phyloP scores from a whole-genome alignment of 2,329 filamentous ascomycete genomes.

The Cyanodermella asteris region DNA sequence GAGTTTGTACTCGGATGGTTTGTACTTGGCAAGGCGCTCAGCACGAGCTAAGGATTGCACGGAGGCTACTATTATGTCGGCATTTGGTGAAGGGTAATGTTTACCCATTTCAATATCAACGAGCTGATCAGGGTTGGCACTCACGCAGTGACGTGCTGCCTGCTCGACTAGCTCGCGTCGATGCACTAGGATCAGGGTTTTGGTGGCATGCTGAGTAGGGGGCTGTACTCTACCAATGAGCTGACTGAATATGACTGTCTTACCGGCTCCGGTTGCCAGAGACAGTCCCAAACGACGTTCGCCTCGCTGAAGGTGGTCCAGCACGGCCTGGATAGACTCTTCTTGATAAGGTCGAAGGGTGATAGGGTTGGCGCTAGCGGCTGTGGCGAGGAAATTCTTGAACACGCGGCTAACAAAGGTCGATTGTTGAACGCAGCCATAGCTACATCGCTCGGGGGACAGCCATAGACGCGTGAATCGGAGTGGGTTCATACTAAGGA shows the following conservation, averaged over 20 bases:
- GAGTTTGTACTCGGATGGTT: conserved; percentile 62
- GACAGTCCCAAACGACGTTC: conserved; percentile 68
- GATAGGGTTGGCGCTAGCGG: conserved; percentile 22
- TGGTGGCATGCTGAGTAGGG: conserved; percentile 34
- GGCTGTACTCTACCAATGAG: conserved; percentile 57
- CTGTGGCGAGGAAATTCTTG: conserved; percentile 6
- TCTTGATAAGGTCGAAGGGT: conserved; percentile 67
- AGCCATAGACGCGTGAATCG: no score
- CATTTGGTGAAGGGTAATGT: conserved; percentile 50
- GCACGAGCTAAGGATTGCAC: conserved; percentile 63
- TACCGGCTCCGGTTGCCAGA: conserved; percentile 69
- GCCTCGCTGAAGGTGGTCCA: conserved; percentile 44
- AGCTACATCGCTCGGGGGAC: no score
- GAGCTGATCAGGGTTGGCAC: conserved; percentile 55
- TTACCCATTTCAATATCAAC: conserved; percentile 87
- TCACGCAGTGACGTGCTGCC: conserved; percentile 62
- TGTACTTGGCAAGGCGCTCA: conserved; percentile 60
- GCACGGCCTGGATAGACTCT: conserved; percentile 69
- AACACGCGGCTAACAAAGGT: no score
- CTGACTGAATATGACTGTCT: conserved; percentile 93
- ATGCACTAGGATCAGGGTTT: conserved; percentile 81
- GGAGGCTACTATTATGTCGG: conserved; percentile 87
- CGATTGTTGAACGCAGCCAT: no score
- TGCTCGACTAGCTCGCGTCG: conserved; percentile 86
- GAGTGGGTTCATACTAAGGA: no score